A percentile compares a stretch with the other conserved stretches of the same genome.
These are phyloP conservation scores for Pleurotus ostreatus DNA, from an alignment of 768 basidiomycete species.

Conservation along the genomic window DNA sequence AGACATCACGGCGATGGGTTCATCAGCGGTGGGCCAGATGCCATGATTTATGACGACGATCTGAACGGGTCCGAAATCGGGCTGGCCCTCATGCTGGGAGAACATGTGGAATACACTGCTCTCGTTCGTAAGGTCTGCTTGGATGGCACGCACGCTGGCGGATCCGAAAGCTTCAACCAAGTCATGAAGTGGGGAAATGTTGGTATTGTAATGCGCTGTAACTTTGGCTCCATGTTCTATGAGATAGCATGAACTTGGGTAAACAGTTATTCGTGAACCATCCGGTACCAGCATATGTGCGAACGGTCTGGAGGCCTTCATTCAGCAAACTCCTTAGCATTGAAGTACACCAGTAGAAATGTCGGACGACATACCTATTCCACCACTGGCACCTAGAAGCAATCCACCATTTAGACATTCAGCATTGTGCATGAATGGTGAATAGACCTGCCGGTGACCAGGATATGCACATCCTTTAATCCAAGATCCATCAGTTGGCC, in stretches of 20 bases:
- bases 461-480: conserved; percentile 57
- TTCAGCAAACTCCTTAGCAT: background rate
- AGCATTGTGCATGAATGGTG: too few relatives aligned
- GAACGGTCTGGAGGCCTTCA: conserved; percentile 51
- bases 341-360: too few relatives aligned
- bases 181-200: conserved; percentile 33
- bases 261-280: background rate
- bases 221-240: conserved; percentile 69
- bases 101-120: conserved; percentile 49
- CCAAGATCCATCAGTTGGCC: conserved; percentile 45
- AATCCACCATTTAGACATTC: background rate
- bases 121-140: conserved; percentile 61
- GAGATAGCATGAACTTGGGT: conserved; percentile 1
- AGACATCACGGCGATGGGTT: conserved; percentile 51
- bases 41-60: conserved; percentile 63
- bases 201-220: conserved; percentile 68
- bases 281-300: conserved; percentile 49
- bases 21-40: conserved; percentile 40
- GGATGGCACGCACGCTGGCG: conserved; percentile 31
- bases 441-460: conserved; percentile 56
- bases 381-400: conserved; percentile 62
- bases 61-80: conserved; percentile 47
- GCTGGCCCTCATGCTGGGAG: conserved; percentile 27
- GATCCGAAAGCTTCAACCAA: conserved; percentile 34
- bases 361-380: conserved; percentile 40